Conservation (phyloP, 805 yeast species). For the Candida krabiensis region DNA sequence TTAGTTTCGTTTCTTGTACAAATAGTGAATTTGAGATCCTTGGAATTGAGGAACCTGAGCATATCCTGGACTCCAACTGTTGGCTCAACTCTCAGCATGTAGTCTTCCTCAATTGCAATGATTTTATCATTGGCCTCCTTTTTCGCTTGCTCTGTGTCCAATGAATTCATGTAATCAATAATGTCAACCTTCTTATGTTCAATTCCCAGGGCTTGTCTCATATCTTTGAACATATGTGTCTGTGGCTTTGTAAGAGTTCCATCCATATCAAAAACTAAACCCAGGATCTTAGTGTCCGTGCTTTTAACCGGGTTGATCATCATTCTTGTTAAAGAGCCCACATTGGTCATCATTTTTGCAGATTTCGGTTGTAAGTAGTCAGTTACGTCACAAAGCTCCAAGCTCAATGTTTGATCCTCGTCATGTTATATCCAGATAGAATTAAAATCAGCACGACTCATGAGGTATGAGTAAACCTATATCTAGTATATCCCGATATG, state of each 20-base stretch:
- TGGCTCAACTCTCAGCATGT: constrained; percentile 59
- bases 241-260: constrained; percentile 74
- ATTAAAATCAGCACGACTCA: too few relatives aligned
- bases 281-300: constrained; percentile 33
- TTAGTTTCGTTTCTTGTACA: constrained; percentile 58
- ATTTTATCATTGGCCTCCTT: constrained; percentile 46
- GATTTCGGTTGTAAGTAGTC: neutral
- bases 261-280: constrained; percentile 76
- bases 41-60: constrained; percentile 31
- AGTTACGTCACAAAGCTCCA: neutral
- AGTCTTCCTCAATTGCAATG: constrained; percentile 54
- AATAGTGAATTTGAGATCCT: constrained; percentile 48
- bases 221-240: constrained; percentile 43
- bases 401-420: too few relatives aligned
- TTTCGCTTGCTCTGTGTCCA: constrained; percentile 40
- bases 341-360: neutral
- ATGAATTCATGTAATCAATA: constrained; percentile 46
- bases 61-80: constrained; percentile 46
- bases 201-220: constrained; percentile 61
- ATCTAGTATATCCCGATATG: too few relatives aligned
- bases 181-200: constrained; percentile 46
- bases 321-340: constrained; percentile 14
- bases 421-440: too few relatives aligned
- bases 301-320: constrained; percentile 20
- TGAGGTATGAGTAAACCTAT: too few relatives aligned